phyloP scores from a whole-genome alignment of 371 early-diverging fungal genomes.

The Choanephora cucurbitarum region DNA sequence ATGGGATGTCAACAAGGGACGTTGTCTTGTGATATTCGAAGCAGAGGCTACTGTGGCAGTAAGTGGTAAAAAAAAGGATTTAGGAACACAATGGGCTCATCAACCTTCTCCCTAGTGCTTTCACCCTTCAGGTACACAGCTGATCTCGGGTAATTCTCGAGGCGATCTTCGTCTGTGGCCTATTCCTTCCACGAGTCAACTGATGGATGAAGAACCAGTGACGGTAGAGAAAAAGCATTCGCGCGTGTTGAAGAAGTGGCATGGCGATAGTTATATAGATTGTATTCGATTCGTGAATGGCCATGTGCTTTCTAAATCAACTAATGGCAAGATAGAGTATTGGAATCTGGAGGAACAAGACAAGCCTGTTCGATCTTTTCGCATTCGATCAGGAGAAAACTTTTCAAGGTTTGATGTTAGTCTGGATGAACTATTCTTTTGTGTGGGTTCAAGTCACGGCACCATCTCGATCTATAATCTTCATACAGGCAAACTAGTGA shows the following conservation, averaged over 20 bases:
- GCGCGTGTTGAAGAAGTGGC: slow-evolving; percentile 35
- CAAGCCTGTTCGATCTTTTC: slow-evolving; percentile 37
- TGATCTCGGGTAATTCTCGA: slow-evolving; percentile 56
- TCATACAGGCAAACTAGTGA: slow-evolving; percentile 60
- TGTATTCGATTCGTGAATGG: slow-evolving; percentile 69
- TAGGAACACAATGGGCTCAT: no score
- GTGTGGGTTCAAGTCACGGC: slow-evolving; percentile 76
- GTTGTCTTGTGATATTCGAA: slow-evolving; percentile 65
- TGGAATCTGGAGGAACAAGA: slow-evolving; percentile 63
- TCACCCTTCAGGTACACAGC: slow-evolving; percentile 57
- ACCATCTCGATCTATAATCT: slow-evolving; percentile 70
- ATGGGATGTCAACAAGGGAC: slow-evolving; percentile 81
- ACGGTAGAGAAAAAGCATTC: slow-evolving; percentile 37
- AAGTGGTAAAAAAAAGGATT: slow-evolving; percentile 25
- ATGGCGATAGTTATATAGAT: slow-evolving; percentile 55
- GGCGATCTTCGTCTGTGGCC: slow-evolving; percentile 66
- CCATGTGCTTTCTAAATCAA: slow-evolving; percentile 71
- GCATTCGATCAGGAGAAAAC: slow-evolving; percentile 42
- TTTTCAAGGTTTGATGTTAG: slow-evolving; percentile 53
- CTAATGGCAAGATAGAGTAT: slow-evolving; percentile 73
- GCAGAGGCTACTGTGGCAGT: slow-evolving; percentile 63
- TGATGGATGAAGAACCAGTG: slow-evolving; percentile 31
- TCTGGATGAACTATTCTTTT: slow-evolving; percentile 69
- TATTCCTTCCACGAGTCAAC: slow-evolving; percentile 38
- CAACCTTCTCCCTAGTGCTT: slow-evolving; percentile 48